Evolutionary conservation across 306 rosid genomes (phyloP), one percentile per base, ranked within the genome.

Genomic region (Hippophae rhamnoides): DNA sequence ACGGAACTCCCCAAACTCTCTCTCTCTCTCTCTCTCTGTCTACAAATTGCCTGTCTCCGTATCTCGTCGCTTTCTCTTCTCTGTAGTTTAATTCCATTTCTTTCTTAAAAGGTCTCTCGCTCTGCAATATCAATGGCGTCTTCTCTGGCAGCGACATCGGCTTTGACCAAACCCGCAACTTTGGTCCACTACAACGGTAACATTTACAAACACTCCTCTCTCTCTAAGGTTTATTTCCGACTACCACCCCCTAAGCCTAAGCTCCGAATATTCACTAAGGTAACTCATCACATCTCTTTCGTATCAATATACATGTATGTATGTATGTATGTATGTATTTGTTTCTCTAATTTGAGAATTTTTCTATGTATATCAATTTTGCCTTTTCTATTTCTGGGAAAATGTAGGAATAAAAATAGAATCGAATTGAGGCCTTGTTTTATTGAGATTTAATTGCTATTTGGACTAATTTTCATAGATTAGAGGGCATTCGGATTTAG

Each of bases 191-290:
- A 53, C 26, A 68, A 41, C 43, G 57, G 13, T 27, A 62, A 31
- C 6, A 47, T 43, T 12, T 54, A 3, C 58, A 58, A 47, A 2
- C 14, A 45, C 23, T 23, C 5, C 63, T 61, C 80, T 54, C 66
- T 48, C 27, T 78, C 57, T 9, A 41, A 72, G 18, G 56, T 84
- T 54, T 74, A 85, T 44, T 76, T 79, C 59, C 74, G 68, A 45
- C 70, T 74, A 75, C 65, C 82, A 75, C 65, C 82, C 66, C 81
- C 71, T 13, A 75, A 69, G 56, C 74, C 82, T 65, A 75, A 54
- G 53, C 78, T 84, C 47, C 79, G 78, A 10, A 56, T 73, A 67
- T 65, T 69, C 70, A 53, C 73, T 71, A 74, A 82, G 95, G 95
- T 86, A 65, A 41, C 26, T n/a, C 18, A 6, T 41, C 56, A 26